Evolutionary conservation across 163 green algal genomes (phyloP).

Genomic region (Trebouxiophyceae sp.): DNA sequence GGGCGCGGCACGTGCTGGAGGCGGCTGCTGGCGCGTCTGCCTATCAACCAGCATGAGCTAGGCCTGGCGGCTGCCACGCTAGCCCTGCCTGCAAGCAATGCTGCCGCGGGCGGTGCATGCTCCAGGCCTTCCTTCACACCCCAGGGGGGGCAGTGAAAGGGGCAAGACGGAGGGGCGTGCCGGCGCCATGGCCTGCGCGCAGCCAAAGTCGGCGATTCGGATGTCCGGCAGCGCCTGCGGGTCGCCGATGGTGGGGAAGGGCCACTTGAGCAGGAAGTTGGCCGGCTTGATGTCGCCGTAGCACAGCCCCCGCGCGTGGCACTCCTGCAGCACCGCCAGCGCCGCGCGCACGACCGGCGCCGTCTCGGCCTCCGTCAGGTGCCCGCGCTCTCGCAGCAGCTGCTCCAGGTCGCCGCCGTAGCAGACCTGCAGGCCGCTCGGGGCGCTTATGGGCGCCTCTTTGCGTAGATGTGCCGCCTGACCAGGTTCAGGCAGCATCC

Average conservation of each 20-base stretch:
- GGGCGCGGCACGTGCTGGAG: not conserved
- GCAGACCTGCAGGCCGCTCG: too few species aligned
- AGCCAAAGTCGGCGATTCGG: constrained; percentile 25
- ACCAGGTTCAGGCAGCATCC: too few species aligned
- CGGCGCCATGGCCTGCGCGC: constrained; percentile 16
- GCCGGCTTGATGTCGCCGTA: constrained; percentile 40
- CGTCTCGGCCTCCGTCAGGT: constrained; percentile 24
- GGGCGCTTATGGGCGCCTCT: too few species aligned
- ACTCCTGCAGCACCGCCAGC: constrained; percentile 24
- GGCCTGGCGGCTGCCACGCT: too few species aligned
- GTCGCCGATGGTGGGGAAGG: constrained; percentile 2
- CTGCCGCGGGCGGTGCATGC: too few species aligned
- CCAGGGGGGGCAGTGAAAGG: too few species aligned
- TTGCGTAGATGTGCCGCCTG: too few species aligned
- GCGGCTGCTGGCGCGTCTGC: too few species aligned
- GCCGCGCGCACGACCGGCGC: constrained; percentile 2
- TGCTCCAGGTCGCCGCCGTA: constrained; percentile 13
- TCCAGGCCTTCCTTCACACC: too few species aligned
- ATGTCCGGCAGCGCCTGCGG: constrained; percentile 7
- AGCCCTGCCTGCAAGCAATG: too few species aligned
- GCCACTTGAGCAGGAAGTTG: constrained; percentile 36
- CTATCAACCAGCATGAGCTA: too few species aligned
- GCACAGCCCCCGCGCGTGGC: constrained; percentile 24
- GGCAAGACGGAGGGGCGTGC: not conserved
- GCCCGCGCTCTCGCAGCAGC: constrained; percentile 9